Conservation (phyloP, 305 asterid species). For the Plantago lanceolata region DNA sequence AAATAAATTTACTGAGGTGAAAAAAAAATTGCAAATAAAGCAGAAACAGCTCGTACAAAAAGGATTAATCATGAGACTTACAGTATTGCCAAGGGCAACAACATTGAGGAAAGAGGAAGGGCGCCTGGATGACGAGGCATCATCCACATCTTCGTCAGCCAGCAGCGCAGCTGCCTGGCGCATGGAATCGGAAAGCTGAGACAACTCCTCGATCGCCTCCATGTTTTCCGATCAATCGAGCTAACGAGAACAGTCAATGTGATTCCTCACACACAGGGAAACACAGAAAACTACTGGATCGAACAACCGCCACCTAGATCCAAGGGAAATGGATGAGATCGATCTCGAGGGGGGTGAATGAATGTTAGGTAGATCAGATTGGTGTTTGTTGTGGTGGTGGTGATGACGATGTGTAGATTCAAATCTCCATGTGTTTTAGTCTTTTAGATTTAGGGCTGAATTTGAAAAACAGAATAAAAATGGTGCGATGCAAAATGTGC, state of each 20-base stretch:
- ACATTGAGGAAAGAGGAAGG: slow-evolving; percentile 88
- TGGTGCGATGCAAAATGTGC: background rate
- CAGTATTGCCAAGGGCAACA: slow-evolving; percentile 93
- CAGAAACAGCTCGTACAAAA: slow-evolving; percentile 16
- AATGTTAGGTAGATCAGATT: background rate
- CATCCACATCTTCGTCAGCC: slow-evolving; percentile 91
- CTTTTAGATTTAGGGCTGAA: background rate
- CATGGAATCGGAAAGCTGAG: slow-evolving; percentile 88
- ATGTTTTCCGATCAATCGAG: slow-evolving; percentile 27
- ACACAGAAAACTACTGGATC: background rate
- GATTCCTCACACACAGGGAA: slow-evolving; percentile 11
- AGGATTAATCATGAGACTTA: slow-evolving; percentile 30
- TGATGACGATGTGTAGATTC: background rate
- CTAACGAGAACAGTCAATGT: slow-evolving; percentile 16
- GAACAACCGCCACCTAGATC: background rate
- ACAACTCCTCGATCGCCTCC: slow-evolving; percentile 93
- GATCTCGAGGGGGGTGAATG: background rate
- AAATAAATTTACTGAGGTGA: background rate
- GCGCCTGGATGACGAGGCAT: slow-evolving; percentile 64
- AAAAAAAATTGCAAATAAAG: background rate
- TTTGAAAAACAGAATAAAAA: background rate
- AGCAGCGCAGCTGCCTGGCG: slow-evolving; percentile 87
- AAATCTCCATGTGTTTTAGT: background rate
- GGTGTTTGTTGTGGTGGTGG: background rate
- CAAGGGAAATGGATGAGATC: background rate